Conservation (phyloP, 306 rosid species). For the Trichosanthes cucumerina region DNA sequence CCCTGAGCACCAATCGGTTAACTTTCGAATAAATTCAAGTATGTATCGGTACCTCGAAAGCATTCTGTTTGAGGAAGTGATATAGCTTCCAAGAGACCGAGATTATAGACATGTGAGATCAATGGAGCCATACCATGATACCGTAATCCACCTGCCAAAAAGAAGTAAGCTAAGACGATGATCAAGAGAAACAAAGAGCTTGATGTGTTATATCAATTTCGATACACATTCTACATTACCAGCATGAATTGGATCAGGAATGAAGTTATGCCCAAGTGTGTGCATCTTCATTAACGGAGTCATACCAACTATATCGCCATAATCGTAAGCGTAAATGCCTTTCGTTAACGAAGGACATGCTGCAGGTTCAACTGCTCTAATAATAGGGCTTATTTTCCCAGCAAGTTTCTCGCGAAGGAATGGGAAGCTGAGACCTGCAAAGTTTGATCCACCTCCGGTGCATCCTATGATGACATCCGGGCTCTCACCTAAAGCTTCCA, state of each 20-base stretch:
- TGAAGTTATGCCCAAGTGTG: conserved; percentile 80
- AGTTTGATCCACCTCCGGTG: conserved; percentile 93
- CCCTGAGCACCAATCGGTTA: not conserved
- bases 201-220: not conserved
- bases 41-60: conserved; percentile 45
- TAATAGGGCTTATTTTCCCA: conserved; percentile 61
- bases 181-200: not conserved
- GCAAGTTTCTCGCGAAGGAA: conserved; percentile 72
- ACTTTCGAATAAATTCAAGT: not conserved
- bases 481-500: conserved; percentile 85
- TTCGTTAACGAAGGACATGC: conserved; percentile 94
- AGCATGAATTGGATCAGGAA: conserved; percentile 94
- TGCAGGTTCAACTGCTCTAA: conserved; percentile 88
- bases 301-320: conserved; percentile 84
- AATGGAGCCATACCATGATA: conserved; percentile 97
- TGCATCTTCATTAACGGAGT: conserved; percentile 99
- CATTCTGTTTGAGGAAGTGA: conserved; percentile 84
- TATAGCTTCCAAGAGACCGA: conserved; percentile 86
- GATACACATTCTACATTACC: conserved; percentile 19
- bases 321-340: conserved; percentile 74
- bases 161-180: not conserved
- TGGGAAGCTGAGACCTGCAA: conserved; percentile 89
- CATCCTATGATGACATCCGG: conserved; percentile 88
- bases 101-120: conserved; percentile 76
- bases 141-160: conserved; percentile 72